Evolutionary conservation across 1,284 basidiomycete genomes (phyloP), one percentile per base, ranked within the genome.

Genomic region (Peniophora sp.): DNA sequence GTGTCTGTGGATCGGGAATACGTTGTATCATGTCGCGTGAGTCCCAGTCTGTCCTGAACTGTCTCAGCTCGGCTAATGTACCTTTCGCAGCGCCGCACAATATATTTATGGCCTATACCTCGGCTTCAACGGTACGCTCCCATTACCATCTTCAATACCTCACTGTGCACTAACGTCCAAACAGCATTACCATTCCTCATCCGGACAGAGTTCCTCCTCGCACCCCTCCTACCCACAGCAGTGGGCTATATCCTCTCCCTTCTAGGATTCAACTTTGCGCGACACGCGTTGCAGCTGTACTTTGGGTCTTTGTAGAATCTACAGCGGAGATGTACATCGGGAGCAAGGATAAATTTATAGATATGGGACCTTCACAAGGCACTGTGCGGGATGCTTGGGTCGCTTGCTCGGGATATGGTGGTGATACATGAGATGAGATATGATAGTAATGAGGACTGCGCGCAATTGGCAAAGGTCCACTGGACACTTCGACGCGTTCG

Each of bases 91-190:
- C 34, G 85, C 89, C 55, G 80, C 85, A 2, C 93, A 96, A 66
- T 97, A 96, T 64, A 80, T 85, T 32, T 96, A 96, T 64, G 89
- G 93, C 41, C 77, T 92, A 20, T 96, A 96, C 67, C 78, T 96
- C 34, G 93, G 94, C 8, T 77, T 95, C 54, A 91, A 83, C 61
- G 86, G 87, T 85, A 58, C 64, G 65, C 54, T 48, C 2, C 44
- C 16, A 44, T 19, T 50, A 50, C 38, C 36, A 6, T n/a, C 46
- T 35, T 17, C 11, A 41, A 5, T 6, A 6, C 27, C 27, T 12
- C 34, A 34, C 2, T 20, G n/a, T 50, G 9, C 16, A 49, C 43
- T 51, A 19, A 58, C 52, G 46, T 36, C 47, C 44, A 38, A 44
- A n/a, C 50, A 83, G 92, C 93, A 12, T 72, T 97, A n/a, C 93